A percentile compares a stretch with the other conserved stretches of the same genome.
phyloP scores from a whole-genome alignment of 78 protist genomes.

The Guillardia theta region DNA sequence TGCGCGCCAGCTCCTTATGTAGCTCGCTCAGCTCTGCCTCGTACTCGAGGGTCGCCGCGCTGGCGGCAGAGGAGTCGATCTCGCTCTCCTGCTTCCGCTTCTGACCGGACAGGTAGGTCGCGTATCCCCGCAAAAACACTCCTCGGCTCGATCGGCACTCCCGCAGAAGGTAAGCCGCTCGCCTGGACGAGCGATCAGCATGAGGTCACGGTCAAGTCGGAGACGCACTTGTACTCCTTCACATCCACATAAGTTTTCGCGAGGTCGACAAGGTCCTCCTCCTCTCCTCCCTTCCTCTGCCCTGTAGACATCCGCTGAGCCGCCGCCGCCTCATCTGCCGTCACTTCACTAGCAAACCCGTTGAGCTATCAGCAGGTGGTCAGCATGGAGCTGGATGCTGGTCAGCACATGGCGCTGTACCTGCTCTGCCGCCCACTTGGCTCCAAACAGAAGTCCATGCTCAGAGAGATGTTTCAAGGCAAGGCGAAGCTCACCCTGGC shows the following conservation, averaged over 20 bases:
- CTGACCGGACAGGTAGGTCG: conserved; percentile 23
- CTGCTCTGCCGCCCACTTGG: conserved; percentile 30
- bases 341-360: not conserved
- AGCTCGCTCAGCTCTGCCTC: conserved; percentile 2
- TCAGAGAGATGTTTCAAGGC: not conserved
- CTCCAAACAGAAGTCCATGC: not conserved
- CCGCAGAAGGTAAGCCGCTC: not conserved
- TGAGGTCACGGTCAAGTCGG: not conserved
- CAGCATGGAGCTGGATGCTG: not conserved
- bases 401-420: not conserved
- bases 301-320: not conserved
- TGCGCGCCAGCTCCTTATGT: not conserved
- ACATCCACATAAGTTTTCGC: conserved; percentile 33
- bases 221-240: conserved; percentile 42
- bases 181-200: not conserved
- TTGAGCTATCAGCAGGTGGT: not conserved
- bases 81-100: conserved; percentile 34
- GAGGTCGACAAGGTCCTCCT: not conserved
- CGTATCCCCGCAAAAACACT: not conserved
- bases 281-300: not conserved
- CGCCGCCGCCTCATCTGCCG: not conserved
- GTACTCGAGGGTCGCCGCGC: not conserved
- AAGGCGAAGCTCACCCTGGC: not conserved
- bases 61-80: not conserved
- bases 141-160: not conserved